A percentile compares a stretch with the other conserved stretches of the same genome.
Evolutionary conservation across 768 basidiomycete species (phyloP).

Genomic region (Sistotremastrum suecicum): DNA sequence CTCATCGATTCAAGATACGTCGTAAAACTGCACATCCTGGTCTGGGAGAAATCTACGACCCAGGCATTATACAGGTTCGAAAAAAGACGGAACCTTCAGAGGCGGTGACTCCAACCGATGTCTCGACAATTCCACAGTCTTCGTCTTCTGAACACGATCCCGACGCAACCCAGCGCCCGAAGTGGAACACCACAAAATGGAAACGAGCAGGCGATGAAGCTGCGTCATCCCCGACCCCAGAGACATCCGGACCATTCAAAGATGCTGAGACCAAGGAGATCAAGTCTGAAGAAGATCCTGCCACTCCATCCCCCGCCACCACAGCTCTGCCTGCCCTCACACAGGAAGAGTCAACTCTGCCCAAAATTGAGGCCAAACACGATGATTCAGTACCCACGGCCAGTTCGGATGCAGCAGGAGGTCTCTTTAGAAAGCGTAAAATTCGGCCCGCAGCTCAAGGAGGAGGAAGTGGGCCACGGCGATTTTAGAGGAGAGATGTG

Average conservation of each 20-base stretch:
- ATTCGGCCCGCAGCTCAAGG: not conserved
- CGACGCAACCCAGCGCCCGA: conserved; percentile 11
- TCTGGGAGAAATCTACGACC: conserved; percentile 74
- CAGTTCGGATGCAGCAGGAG: not conserved
- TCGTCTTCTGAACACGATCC: not conserved
- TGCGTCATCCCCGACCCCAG: conserved; percentile 3
- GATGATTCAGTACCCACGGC: not conserved
- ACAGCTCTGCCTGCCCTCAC: not conserved
- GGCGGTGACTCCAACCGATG: conserved; percentile 4
- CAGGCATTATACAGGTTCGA: conserved; percentile 35
- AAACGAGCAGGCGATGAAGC: conserved; percentile 11
- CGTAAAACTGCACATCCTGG: conserved; percentile 46
- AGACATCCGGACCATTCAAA: conserved; percentile 17
- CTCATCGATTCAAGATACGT: conserved; percentile 50
- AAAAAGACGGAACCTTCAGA: conserved; percentile 1
- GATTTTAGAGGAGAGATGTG: too few relatives aligned
- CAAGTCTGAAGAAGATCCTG: conserved; percentile 11
- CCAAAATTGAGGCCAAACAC: not conserved
- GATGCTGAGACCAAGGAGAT: conserved; percentile 15
- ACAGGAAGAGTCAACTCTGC: conserved; percentile 4
- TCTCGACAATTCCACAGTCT: conserved; percentile 3
- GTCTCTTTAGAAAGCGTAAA: conserved; percentile 7
- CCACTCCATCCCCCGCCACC: not conserved
- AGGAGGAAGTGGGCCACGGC: too few relatives aligned
- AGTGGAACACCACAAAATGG: conserved; percentile 25